These are phyloP conservation scores for Curvularia eragrostidis DNA, from an alignment of 2,329 filamentous ascomycete species.

Conservation along the genomic window DNA sequence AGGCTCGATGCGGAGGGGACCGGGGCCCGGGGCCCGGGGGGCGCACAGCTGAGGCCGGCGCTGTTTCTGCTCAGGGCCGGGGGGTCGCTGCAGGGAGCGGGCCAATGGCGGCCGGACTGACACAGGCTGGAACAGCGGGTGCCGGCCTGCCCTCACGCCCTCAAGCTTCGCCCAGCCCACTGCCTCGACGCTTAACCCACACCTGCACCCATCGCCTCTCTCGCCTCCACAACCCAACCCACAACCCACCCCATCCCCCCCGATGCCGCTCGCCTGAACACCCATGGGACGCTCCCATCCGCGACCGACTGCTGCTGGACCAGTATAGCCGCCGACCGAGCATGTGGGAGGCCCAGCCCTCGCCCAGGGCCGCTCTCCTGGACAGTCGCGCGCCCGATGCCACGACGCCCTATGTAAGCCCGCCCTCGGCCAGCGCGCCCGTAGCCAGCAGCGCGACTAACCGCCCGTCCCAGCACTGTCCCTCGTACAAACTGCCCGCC, in stretches of 20 bases:
- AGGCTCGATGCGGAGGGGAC: background rate
- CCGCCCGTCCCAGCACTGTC: slow-evolving; percentile 58
- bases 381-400: slow-evolving; percentile 34
- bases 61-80: slow-evolving; percentile 11
- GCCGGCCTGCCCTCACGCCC: slow-evolving; percentile 10
- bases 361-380: slow-evolving; percentile 33
- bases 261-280: slow-evolving; percentile 32
- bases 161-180: slow-evolving; percentile 27
- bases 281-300: slow-evolving; percentile 37
- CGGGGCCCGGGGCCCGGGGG: too few species aligned
- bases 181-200: slow-evolving; percentile 33
- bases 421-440: slow-evolving; percentile 7
- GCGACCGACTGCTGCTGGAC: slow-evolving; percentile 42
- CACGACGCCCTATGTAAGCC: slow-evolving; percentile 42
- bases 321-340: slow-evolving; percentile 40
- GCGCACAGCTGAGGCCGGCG: slow-evolving; percentile 13
- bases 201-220: slow-evolving; percentile 13
- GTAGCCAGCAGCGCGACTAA: slow-evolving; percentile 29
- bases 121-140: slow-evolving; percentile 19
- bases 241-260: slow-evolving; percentile 9
- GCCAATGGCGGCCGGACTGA: slow-evolving; percentile 2
- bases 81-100: slow-evolving; percentile 8
- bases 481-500: slow-evolving; percentile 67
- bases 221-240: slow-evolving; percentile 7
- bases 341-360: slow-evolving; percentile 39